A percentile compares a stretch with the other conserved stretches of the same genome.
Conservation (phyloP, 768 basidiomycete genomes). For the Trametes cinnabarina region DNA sequence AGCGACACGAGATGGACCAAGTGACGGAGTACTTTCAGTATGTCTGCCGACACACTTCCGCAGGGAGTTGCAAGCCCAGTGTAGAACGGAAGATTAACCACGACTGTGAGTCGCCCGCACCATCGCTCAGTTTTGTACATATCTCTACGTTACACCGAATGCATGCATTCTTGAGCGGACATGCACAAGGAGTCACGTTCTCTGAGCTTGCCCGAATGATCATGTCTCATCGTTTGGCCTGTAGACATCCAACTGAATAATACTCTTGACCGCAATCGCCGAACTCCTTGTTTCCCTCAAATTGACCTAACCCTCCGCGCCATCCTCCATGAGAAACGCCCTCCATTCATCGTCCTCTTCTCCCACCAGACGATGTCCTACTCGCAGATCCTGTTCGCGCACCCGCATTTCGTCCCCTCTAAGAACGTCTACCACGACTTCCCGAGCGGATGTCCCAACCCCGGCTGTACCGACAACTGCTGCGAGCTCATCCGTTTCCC, state of each 20-base stretch:
- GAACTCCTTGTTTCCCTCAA: constrained; percentile 80
- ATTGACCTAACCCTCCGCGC: constrained; percentile 77
- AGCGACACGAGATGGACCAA: constrained; percentile 79
- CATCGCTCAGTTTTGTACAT: too few species aligned
- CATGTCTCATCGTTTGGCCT: not conserved
- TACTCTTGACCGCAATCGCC: constrained; percentile 61
- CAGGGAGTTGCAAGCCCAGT: constrained; percentile 60
- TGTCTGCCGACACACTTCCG: constrained; percentile 63
- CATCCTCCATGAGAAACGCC: constrained; percentile 71
- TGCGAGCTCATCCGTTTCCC: constrained; percentile 84
- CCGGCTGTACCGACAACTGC: constrained; percentile 69
- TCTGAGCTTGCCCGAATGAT: not conserved
- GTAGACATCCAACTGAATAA: constrained; percentile 67
- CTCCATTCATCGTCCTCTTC: constrained; percentile 75
- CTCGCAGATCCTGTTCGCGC: constrained; percentile 79
- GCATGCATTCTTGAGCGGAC: not conserved
- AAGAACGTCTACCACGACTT: constrained; percentile 75
- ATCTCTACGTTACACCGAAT: not conserved
- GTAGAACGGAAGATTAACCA: constrained; percentile 66
- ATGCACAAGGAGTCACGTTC: not conserved
- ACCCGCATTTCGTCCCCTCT: constrained; percentile 65
- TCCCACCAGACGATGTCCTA: constrained; percentile 80
- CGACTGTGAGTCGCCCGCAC: constrained; percentile 71
- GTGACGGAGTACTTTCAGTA: constrained; percentile 77
- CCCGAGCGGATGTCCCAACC: constrained; percentile 77